Conservation (phyloP, 257 asterid species). For the Echites panduratus region DNA sequence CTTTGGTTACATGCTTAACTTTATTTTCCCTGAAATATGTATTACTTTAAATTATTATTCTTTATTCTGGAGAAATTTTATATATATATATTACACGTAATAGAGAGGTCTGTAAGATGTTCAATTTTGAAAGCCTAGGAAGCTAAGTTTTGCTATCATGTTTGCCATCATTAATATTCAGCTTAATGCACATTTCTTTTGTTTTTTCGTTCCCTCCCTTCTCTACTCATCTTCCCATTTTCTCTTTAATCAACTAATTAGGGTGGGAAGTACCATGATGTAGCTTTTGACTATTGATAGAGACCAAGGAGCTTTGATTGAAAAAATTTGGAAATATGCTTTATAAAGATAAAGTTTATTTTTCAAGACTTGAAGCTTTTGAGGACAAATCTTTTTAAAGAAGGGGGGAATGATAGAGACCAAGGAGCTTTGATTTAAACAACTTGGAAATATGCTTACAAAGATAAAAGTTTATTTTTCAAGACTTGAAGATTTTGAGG, state of each 20-base stretch:
- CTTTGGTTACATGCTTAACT: neutral
- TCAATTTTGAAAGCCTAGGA: neutral
- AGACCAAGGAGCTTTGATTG: too few relatives aligned
- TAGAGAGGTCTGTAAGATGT: neutral
- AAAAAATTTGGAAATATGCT: too few relatives aligned
- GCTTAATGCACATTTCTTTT: neutral
- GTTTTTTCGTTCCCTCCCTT: neutral
- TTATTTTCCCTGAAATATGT: neutral
- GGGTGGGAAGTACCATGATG: neutral
- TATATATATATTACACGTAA: neutral
- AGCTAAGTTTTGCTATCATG: neutral
- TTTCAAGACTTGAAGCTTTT: too few relatives aligned
- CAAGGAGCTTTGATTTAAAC: too few relatives aligned
- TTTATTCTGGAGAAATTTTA: too few relatives aligned
- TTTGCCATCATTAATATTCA: neutral
- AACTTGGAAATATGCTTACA: too few relatives aligned
- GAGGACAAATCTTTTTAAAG: too few relatives aligned
- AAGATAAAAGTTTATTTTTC: too few relatives aligned
- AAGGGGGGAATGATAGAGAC: too few relatives aligned
- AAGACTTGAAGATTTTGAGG: too few relatives aligned
- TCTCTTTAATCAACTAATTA: neutral
- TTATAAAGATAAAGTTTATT: too few relatives aligned
- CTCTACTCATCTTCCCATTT: neutral
- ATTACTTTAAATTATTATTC: neutral
- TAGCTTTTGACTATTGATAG: neutral